Base-by-base conservation (phyloP, 2,329 filamentous ascomycete genomes). In the Juglanconis sp. region DNA sequence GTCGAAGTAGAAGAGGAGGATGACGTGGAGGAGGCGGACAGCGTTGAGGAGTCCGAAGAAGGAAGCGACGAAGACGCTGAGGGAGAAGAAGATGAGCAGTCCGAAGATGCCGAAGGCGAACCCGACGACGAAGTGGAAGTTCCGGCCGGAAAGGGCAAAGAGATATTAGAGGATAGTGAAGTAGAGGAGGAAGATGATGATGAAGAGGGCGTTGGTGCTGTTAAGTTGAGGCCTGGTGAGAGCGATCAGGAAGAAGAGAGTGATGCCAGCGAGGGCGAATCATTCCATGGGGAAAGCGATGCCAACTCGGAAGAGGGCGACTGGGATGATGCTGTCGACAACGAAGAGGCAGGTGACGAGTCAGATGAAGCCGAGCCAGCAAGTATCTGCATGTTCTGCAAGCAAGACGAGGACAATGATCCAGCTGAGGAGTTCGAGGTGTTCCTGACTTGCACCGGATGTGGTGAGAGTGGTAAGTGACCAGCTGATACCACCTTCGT, bases 361-460 rank as follows among this genome's bases (percentile, higher is more conserved):
- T 81, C 81, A 10, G 86, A 87, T 40, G 80, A 81, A 10, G 81
- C 79, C 2, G 84, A 85, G 59, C 77, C 77, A 1, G 82, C 79
- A 48, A 77, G 75, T 50, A 66, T 70, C 56, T 80, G 73, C 76
- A 89, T 92, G 65, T 96, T 94, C 69, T 97, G 93, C 76, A 87
- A 87, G 59, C 83, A 91, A 71, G 87, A 90, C 65, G 91, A 96
- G 75, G 90, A 95, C 57, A 82, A 94, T 64, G 91, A 94, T 67
- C 90, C 91, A 1, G 87, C 84, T 65, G 89, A 91, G 65, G 90
- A 93, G 65, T 95, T 88, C 68, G 92, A 95, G 73, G 81, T 88
- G 61, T 92, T 89, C 72, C 79, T 97, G 62, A 79, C 87, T 56
- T 97, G 94, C 74, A 80, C 79, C 62, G 81, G 86, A 65, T 98